Evolutionary conservation across 257 asterid genomes (phyloP).

Genomic region (Misopates orontium): DNA sequence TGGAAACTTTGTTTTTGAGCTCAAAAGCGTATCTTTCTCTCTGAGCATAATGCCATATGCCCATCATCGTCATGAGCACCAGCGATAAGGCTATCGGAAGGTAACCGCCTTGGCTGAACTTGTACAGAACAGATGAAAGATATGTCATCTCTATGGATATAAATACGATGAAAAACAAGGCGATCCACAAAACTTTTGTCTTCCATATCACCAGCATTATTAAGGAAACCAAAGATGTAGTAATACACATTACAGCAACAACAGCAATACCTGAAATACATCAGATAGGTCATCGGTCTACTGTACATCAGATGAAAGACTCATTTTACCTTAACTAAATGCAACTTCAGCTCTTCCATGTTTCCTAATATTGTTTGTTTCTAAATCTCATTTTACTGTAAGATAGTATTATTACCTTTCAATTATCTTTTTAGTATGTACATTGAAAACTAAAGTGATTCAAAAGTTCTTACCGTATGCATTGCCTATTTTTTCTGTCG

Average conservation of each 20-base stretch:
- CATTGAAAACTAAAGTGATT: too few species aligned
- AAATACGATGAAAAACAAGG: conserved; percentile 39
- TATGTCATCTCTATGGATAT: conserved; percentile 40
- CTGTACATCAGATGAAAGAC: too few species aligned
- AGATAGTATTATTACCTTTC: too few species aligned
- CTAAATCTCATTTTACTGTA: too few species aligned
- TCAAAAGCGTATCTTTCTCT: conserved; percentile 54
- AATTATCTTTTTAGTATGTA: too few species aligned
- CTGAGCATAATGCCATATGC: conserved; percentile 60
- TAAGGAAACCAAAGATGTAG: conserved; percentile 50
- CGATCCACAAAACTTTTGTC: conserved; percentile 53
- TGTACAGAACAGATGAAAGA: conserved; percentile 53
- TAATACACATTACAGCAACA: conserved; percentile 65
- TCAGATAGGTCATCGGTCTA: background rate
- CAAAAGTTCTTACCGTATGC: conserved; percentile 58
- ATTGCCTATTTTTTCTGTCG: conserved; percentile 59
- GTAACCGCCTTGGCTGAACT: conserved; percentile 70
- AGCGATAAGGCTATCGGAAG: conserved; percentile 56
- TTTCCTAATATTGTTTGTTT: too few species aligned
- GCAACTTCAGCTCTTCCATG: too few species aligned
- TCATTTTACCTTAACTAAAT: too few species aligned
- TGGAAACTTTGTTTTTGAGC: conserved; percentile 61
- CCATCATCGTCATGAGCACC: conserved; percentile 55
- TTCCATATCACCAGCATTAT: conserved; percentile 73
- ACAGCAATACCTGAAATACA: conserved; percentile 61